Percentiles rank a stretch among this genome's conserved stretches.
These are phyloP conservation scores for Sabuloglossum arenarium DNA, from an alignment of 495 filamentous ascomycete species.

Conservation along the genomic window DNA sequence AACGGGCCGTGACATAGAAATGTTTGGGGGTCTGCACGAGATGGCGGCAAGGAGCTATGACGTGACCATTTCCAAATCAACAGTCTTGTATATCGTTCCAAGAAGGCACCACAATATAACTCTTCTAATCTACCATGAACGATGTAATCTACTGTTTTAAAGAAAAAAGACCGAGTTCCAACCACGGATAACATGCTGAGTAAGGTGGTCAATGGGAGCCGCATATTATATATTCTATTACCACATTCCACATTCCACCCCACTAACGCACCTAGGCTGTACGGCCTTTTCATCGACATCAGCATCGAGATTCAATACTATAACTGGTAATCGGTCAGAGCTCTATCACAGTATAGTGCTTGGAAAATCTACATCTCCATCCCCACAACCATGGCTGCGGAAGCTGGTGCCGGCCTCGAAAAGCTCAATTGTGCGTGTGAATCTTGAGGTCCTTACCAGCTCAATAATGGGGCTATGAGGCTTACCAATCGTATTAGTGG, in stretches of 20 bases:
- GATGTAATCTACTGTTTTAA: too few species aligned
- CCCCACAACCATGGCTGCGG: conserved; percentile 1
- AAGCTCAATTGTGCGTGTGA: conserved; percentile 6
- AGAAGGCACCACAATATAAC: too few species aligned
- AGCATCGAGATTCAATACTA: not conserved
- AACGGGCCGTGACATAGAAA: not conserved
- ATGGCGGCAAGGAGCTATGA: not conserved
- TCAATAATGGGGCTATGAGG: not conserved
- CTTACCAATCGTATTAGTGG: not conserved
- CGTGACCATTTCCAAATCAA: too few species aligned
- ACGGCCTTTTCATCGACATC: not conserved
- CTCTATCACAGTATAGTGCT: not conserved
- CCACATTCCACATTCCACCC: not conserved
- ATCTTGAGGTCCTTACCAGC: not conserved
- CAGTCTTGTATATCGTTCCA: too few species aligned
- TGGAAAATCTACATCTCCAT: not conserved
- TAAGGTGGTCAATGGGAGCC: not conserved
- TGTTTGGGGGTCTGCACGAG: not conserved
- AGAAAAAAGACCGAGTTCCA: too few species aligned
- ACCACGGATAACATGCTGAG: too few species aligned
- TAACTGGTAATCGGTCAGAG: not conserved
- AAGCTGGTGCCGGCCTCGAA: not conserved
- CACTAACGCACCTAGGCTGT: not conserved
- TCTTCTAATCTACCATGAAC: too few species aligned
- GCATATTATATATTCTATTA: not conserved